Evolutionary conservation across 2,329 filamentous ascomycete genomes (phyloP), one percentile per base, ranked within the genome.

Genomic region (Lachnellula occidentalis): DNA sequence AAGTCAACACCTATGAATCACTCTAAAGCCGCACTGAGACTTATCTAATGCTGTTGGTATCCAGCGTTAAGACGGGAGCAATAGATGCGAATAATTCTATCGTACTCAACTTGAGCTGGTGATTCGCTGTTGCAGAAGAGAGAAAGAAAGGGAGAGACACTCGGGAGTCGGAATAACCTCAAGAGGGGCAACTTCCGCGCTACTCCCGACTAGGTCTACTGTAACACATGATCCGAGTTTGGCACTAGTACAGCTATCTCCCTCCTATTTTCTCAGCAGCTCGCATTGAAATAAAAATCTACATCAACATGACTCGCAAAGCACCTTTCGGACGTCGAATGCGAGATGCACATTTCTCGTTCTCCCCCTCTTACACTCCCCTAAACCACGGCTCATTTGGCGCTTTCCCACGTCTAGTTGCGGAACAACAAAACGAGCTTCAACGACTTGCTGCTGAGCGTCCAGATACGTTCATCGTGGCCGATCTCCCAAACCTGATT

Each of bases 391-490:
- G 89, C 49, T 94, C 90, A 1, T 96, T 88, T 67, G 91, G 92
- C 43, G 85, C 86, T 2, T 84, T 85, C 64, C 91, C 92, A 1
- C 73, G 70, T 6, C 65, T 72, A 21, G 77, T 96, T 55, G 80
- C 78, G 17, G 70, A 76, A n/a, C 76, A 75, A 42, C 86, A 92
- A 67, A 78, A 83, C 57, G 71, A 75, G 5, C 73, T 78, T 34
- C 90, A 95, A 72, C 79, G 83, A 58, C 72, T 75, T 4, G 73
- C 77, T 34, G 88, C 95, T 71, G 75, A 78, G 1, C 76, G 76
- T 0, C 88, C 91, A 0, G 90, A 96, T 70, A 70, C 74, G 6
- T 96, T 90, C 74, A 84, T 92, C 67, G 82, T 87, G 22, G 87
- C 85, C 67, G 77, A 82, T 2, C 83, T 83, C 55, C 79, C 83